Conservation (phyloP, 352 stramenopile genomes). For the Phytophthora capsici region DNA sequence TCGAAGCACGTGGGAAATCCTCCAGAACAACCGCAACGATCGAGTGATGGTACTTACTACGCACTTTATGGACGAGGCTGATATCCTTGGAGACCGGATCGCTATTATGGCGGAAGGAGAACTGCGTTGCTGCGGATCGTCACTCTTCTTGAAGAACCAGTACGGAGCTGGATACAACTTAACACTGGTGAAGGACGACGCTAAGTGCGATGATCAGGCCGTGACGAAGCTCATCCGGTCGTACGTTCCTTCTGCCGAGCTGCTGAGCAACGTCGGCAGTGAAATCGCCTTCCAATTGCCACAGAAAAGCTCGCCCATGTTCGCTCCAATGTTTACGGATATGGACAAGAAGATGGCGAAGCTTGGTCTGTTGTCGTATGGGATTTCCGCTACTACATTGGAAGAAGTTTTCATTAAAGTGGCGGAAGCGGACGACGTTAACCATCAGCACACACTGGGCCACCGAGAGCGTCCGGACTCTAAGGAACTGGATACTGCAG, state of each 20-base stretch:
- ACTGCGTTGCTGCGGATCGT: slow-evolving; percentile 62
- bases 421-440: slow-evolving; percentile 36
- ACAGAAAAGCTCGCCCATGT: slow-evolving; percentile 40
- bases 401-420: slow-evolving; percentile 80
- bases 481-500: not conserved
- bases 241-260: slow-evolving; percentile 36
- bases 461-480: slow-evolving; percentile 8
- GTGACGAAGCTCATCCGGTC: slow-evolving; percentile 28
- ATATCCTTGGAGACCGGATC: slow-evolving; percentile 80
- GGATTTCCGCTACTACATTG: slow-evolving; percentile 75
- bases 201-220: slow-evolving; percentile 24
- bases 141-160: slow-evolving; percentile 73
- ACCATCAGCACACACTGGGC: slow-evolving; percentile 35
- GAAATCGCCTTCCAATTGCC: slow-evolving; percentile 71
- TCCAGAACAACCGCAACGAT: slow-evolving; percentile 51
- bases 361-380: slow-evolving; percentile 50
- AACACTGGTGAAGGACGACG: slow-evolving; percentile 54
- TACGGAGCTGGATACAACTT: slow-evolving; percentile 68
- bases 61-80: slow-evolving; percentile 94
- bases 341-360: slow-evolving; percentile 45
- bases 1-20: slow-evolving; percentile 90
- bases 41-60: slow-evolving; percentile 87
- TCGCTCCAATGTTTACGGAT: slow-evolving; percentile 53
- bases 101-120: slow-evolving; percentile 81
- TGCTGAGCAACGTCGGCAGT: slow-evolving; percentile 63